A percentile compares a stretch with the other conserved stretches of the same genome.
phyloP scores from a whole-genome alignment of 768 basidiomycete species.

The Lactarius psammicola region DNA sequence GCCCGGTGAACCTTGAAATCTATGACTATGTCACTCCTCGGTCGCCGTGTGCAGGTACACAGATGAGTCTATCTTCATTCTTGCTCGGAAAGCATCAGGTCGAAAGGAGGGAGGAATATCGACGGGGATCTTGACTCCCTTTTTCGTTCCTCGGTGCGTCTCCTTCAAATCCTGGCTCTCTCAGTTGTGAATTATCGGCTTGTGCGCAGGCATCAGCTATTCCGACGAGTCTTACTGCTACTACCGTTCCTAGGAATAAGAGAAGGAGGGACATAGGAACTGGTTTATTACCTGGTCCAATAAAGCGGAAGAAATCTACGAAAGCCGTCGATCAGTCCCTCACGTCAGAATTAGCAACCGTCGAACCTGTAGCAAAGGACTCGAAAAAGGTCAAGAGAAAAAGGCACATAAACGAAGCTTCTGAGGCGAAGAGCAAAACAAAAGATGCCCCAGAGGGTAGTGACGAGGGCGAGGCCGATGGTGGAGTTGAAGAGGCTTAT shows the following conservation, averaged over 20 bases:
- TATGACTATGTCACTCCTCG: background rate
- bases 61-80: conserved; percentile 30
- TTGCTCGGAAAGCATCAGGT: conserved; percentile 15
- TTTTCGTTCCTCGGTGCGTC: conserved; percentile 54
- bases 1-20: conserved; percentile 1
- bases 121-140: conserved; percentile 64
- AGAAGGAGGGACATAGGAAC: conserved; percentile 3
- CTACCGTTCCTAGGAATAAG: conserved; percentile 21
- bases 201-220: conserved; percentile 9
- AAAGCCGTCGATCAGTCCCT: conserved; percentile 26
- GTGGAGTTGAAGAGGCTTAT: conserved; percentile 40
- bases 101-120: conserved; percentile 32
- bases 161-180: background rate
- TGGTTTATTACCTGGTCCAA: conserved; percentile 13
- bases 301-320: conserved; percentile 22
- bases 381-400: conserved; percentile 32
- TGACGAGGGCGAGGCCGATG: conserved; percentile 36
- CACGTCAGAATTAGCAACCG: background rate
- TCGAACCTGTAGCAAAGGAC: conserved; percentile 20
- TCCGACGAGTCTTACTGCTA: conserved; percentile 10
- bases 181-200: background rate
- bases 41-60: background rate
- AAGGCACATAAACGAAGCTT: conserved; percentile 30
- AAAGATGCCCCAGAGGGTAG: conserved; percentile 18
- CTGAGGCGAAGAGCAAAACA: conserved; percentile 17